These are phyloP conservation scores for Ascochyta pisi DNA, from an alignment of 2,329 filamentous ascomycete species.

Conservation along the genomic window DNA sequence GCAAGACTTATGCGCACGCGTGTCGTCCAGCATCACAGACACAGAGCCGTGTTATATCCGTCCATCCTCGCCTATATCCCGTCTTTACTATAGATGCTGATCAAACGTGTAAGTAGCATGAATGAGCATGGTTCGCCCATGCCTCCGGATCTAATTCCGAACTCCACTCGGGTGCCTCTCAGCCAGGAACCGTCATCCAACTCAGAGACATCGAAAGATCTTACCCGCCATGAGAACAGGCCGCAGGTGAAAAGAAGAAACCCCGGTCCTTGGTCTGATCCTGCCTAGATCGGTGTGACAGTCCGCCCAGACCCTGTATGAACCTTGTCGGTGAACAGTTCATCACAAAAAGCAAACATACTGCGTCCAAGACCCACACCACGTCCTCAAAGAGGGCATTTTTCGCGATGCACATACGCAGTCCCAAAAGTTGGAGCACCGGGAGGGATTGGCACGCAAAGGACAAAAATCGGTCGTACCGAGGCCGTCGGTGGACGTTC, in stretches of 20 bases:
- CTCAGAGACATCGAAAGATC: not conserved
- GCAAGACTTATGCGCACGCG: slow-evolving; percentile 5
- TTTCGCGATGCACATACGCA: not conserved
- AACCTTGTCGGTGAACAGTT: slow-evolving; percentile 9
- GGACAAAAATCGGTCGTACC: not conserved
- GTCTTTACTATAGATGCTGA: not conserved
- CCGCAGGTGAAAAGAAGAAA: not conserved
- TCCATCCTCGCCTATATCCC: not conserved
- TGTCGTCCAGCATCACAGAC: not conserved
- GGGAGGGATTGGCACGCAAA: not conserved
- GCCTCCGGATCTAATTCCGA: not conserved
- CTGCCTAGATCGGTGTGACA: slow-evolving; percentile 12
- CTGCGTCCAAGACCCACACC: not conserved
- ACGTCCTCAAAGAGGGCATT: slow-evolving; percentile 1
- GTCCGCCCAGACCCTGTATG: not conserved
- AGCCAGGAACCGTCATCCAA: not conserved
- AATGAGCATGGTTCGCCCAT: not conserved
- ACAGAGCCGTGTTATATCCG: not conserved
- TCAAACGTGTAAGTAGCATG: not conserved
- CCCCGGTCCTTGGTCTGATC: slow-evolving; percentile 2
- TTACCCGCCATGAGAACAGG: not conserved
- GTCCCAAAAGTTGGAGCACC: not conserved
- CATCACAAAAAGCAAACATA: slow-evolving; percentile 20
- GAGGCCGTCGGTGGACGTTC: no score
- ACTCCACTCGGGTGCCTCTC: not conserved